These are phyloP conservation scores for Cnidoscolus chayamansa DNA, from an alignment of 441 rosid species.

Conservation along the genomic window DNA sequence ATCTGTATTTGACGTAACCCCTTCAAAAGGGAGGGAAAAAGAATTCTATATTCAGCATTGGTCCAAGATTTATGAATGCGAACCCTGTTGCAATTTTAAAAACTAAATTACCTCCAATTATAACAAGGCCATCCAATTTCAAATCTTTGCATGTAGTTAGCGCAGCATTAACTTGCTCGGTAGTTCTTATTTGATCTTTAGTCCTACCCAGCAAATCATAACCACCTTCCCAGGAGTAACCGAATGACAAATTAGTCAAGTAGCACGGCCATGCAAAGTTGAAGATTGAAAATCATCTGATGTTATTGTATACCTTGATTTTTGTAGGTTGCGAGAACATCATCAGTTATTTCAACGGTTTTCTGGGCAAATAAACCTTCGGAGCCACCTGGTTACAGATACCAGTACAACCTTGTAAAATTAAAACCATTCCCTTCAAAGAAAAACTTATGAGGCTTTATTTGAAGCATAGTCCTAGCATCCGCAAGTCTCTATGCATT, in stretches of 20 bases:
- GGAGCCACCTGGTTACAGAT: slow-evolving; percentile 70
- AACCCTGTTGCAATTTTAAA: background rate
- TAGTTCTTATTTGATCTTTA: slow-evolving; percentile 93
- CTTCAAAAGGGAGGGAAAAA: slow-evolving; percentile 40
- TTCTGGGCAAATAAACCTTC: slow-evolving; percentile 96
- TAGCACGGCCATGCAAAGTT: slow-evolving; percentile 13
- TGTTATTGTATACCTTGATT: slow-evolving; percentile 67
- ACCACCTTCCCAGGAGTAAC: slow-evolving; percentile 59
- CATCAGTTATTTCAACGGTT: slow-evolving; percentile 79
- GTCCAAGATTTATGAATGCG: slow-evolving; percentile 8
- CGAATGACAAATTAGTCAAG: slow-evolving; percentile 16
- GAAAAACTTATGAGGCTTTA: background rate
- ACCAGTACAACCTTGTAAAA: background rate
- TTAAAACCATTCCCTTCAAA: background rate
- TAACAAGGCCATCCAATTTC: slow-evolving; percentile 94
- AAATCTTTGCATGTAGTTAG: slow-evolving; percentile 72
- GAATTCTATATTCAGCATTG: slow-evolving; percentile 8
- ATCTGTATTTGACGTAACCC: slow-evolving; percentile 96
- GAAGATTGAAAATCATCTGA: slow-evolving; percentile 19
- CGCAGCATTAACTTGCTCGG: slow-evolving; percentile 92
- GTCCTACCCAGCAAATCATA: slow-evolving; percentile 97
- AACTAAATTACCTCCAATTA: slow-evolving; percentile 76
- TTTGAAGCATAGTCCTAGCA: too few relatives aligned
- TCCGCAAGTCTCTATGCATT: too few relatives aligned
- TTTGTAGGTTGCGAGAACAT: slow-evolving; percentile 74